Evolutionary conservation across 2,329 filamentous ascomycete genomes (phyloP).

Genomic region (Fulvia fulva): DNA sequence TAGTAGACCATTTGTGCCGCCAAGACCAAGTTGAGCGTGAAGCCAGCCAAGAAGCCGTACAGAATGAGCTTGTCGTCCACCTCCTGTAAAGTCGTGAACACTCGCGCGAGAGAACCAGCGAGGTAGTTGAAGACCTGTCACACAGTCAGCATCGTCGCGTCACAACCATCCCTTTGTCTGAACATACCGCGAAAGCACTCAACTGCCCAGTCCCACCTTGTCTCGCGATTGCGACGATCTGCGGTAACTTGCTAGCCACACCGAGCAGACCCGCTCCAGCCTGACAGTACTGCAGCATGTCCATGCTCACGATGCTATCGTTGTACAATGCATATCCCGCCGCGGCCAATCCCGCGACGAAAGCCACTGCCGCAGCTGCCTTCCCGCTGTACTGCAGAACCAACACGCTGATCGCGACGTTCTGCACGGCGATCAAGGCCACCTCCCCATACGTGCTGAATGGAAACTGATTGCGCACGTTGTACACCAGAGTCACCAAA

Average conservation of each 20-base stretch:
- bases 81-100: constrained; percentile 97
- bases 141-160: neutral
- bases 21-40: constrained; percentile 81
- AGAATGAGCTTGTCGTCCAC: constrained; percentile 95
- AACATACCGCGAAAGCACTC: constrained; percentile 86
- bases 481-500: constrained; percentile 88
- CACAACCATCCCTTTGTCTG: neutral
- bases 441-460: constrained; percentile 98
- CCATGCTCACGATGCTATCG: constrained; percentile 60
- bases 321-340: constrained; percentile 68
- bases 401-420: constrained; percentile 80
- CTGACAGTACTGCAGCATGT: constrained; percentile 70
- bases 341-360: constrained; percentile 71
- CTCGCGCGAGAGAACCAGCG: constrained; percentile 82
- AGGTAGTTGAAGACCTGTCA: constrained; percentile 95
- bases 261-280: constrained; percentile 77
- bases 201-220: constrained; percentile 90
- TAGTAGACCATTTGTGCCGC: constrained; percentile 92
- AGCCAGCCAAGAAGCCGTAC: constrained; percentile 89
- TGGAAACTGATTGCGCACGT: constrained; percentile 82
- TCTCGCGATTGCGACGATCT: constrained; percentile 81
- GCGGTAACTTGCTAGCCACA: constrained; percentile 87
- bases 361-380: constrained; percentile 64
- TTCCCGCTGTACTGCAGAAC: constrained; percentile 79
- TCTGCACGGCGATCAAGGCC: constrained; percentile 85